Base-by-base conservation (phyloP, 306 rosid species). In the Vachellia collinsii region DNA sequence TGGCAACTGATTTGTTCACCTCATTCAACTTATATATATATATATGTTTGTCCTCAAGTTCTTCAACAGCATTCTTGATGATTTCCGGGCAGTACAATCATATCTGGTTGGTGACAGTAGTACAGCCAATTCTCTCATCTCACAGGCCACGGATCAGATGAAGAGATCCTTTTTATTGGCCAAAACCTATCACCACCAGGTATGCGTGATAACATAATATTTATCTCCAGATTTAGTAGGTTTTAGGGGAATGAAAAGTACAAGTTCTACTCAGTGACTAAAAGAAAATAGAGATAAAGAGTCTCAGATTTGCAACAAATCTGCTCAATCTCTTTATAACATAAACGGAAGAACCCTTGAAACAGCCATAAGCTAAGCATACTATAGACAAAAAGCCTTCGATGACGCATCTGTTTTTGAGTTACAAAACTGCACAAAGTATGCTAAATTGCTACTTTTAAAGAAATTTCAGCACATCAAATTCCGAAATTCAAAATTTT, bases 151-250 rank as follows among this genome's bases (percentile, higher is more conserved):
- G 83, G 80, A 86, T 74, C 88, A 85, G 83, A 67, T 89, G 75
- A 82, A 90, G 83, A 82, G 82, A 74, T 81, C 69, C 75, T 89
- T 80, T 80, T 51, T 76, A 38, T 76, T 76, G 73, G 79, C 83
- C 22, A 90, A 86, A 84, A 88, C 75, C 76, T 89, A 88, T 86
- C 98, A 95, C 81, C 99, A 90, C 68, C 84, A 91, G 99, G 98
- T 95, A 46, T 66, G 86, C 87, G 67, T 75, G 64, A 64, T 69
- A 79, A 61, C 50, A 38, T 42, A 19, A 51, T 3, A 12, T 25
- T 50, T 56, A 81, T 34, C 20, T 85, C 50, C 78, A 19, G 81
- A 50, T 75, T 41, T 65, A 34, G 25, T 42, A 38, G 42, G 14
- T 39, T 47, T 76, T 8, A 36, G 61, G 76, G 51, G 68, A 61